Evolutionary conservation across 768 basidiomycete species (phyloP).

Genomic region (Russula ochroleuca): DNA sequence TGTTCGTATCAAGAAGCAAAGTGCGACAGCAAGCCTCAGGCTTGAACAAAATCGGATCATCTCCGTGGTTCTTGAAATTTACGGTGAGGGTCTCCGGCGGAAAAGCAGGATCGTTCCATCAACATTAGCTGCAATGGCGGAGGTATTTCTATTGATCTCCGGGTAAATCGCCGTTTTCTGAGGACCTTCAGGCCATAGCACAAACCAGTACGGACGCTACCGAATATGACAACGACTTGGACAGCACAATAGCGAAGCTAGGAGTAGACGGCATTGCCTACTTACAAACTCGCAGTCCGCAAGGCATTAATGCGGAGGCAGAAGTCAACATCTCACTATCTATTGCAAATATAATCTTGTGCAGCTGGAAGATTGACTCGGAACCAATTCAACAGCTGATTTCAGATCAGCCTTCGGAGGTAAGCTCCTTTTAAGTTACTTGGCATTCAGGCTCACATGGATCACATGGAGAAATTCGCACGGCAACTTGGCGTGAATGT

Average conservation of each 20-base stretch:
- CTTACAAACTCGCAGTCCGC: constrained; percentile 31
- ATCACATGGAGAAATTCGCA: constrained; percentile 5
- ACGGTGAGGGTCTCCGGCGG: constrained; percentile 50
- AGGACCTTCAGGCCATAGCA: constrained; percentile 32
- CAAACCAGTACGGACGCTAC: constrained; percentile 31
- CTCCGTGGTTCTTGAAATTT: constrained; percentile 40
- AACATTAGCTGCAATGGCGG: constrained; percentile 49
- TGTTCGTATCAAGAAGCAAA: constrained; percentile 30
- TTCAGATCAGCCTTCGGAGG: constrained; percentile 33
- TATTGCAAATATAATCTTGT: constrained; percentile 50
- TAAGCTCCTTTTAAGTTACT: not conserved
- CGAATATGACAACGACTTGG: constrained; percentile 19
- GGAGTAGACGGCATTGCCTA: constrained; percentile 25
- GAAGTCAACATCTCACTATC: constrained; percentile 50
- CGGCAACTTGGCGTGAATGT: constrained; percentile 44
- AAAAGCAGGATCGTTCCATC: constrained; percentile 48
- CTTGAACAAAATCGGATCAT: constrained; percentile 23
- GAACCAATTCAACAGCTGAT: constrained; percentile 39
- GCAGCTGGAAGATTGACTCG: constrained; percentile 43
- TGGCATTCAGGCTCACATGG: not conserved
- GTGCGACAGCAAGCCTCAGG: not conserved
- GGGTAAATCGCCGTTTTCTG: not conserved
- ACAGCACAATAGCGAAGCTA: constrained; percentile 11
- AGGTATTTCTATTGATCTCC: constrained; percentile 39
- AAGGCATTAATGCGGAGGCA: constrained; percentile 42